Conservation (phyloP, 257 asterid species). For the Osmanthus fragrans region DNA sequence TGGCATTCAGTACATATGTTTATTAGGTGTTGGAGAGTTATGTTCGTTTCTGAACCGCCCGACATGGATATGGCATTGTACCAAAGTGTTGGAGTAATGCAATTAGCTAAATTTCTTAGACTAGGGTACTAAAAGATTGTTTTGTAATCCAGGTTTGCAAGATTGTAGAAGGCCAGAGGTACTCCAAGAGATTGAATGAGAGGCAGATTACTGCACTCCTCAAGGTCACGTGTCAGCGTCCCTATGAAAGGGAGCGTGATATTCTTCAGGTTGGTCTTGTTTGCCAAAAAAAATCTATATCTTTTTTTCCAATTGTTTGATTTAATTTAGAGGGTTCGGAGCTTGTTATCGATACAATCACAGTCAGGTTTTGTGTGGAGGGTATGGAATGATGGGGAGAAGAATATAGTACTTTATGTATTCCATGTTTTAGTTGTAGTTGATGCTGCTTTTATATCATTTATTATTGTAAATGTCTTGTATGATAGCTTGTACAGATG, state of each 20-base stretch:
- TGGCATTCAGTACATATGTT: neutral
- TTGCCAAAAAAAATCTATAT: neutral
- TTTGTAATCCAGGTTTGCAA: conserved; percentile 61
- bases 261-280: conserved; percentile 20
- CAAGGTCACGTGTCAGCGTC: conserved; percentile 25
- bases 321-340: neutral
- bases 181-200: conserved; percentile 4
- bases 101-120: neutral
- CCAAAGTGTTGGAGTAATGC: neutral
- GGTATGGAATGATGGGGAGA: neutral
- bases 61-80: neutral
- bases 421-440: neutral
- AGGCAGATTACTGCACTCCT: conserved; percentile 24
- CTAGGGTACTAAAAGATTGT: neutral
- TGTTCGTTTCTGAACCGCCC: neutral
- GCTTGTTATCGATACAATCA: neutral
- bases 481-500: neutral
- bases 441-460: neutral
- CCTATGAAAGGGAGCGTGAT: conserved; percentile 21
- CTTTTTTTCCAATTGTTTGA: neutral
- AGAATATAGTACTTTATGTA: neutral
- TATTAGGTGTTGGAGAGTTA: neutral
- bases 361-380: neutral
- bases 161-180: conserved; percentile 4
- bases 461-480: neutral